Conservation (phyloP, 2,329 filamentous ascomycete species). For the Ceratocystiopsis sp. region DNA sequence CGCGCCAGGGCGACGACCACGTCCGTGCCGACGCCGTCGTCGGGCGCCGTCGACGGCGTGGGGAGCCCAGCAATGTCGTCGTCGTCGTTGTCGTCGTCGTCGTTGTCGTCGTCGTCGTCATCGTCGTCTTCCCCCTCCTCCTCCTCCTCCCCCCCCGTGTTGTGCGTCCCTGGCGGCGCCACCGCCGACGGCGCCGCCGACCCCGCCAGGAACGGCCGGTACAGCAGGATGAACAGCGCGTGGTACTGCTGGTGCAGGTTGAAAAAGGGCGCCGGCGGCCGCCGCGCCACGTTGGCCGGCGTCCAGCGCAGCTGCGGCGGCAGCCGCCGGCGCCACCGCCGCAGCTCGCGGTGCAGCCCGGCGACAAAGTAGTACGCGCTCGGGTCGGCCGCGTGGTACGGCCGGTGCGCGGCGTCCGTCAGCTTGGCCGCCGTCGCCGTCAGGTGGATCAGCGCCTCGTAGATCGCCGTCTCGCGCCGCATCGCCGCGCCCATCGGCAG, state of each 20-base stretch:
- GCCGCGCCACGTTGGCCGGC: constrained; percentile 31
- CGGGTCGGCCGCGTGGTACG: constrained; percentile 21
- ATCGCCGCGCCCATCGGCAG: constrained; percentile 3
- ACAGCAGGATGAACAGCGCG: constrained; percentile 32
- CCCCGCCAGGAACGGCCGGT: constrained; percentile 25
- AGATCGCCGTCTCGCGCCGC: too few species aligned
- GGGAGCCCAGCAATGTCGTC: too few species aligned
- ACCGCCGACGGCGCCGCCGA: constrained; percentile 18
- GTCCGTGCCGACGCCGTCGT: too few species aligned
- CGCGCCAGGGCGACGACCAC: too few species aligned
- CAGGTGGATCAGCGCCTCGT: constrained; percentile 24
- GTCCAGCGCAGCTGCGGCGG: constrained; percentile 31
- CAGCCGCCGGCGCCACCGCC: constrained; percentile 34
- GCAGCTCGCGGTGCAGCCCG: constrained; percentile 33
- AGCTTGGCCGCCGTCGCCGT: constrained; percentile 27
- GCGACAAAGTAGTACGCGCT: constrained; percentile 32
- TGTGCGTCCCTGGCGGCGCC: constrained; percentile 22
- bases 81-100: background rate
- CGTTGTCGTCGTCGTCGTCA: background rate
- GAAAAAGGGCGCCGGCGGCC: constrained; percentile 32
- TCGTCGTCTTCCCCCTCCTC: background rate
- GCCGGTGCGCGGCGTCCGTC: constrained; percentile 17
- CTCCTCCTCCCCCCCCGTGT: constrained; percentile 9
- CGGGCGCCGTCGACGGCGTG: too few species aligned
- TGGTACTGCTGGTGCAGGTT: constrained; percentile 37